Evolutionary conservation across 208 protist species (phyloP), one percentile per base, ranked within the genome.

Genomic region (Acanthamoeba culbertsoni): DNA sequence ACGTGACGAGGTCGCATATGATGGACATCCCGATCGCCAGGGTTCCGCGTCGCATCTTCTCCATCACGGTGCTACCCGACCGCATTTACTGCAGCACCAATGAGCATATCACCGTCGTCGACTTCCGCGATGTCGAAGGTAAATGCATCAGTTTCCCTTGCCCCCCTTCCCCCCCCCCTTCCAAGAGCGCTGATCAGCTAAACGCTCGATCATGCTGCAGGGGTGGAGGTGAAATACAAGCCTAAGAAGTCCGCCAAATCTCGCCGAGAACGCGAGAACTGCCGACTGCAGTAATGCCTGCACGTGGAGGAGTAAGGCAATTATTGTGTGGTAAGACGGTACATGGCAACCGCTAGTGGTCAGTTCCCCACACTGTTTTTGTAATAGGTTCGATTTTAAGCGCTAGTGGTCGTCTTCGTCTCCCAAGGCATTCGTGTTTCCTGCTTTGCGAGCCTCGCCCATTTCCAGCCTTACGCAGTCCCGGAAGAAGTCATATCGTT

Each of bases 401-500:
- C n/a, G n/a, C n/a, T 26, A 75, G 23, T 79, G 42, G 14, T 84
- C 73, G 43, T 84, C 73, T 37, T 55, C 73, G 73, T 55, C 37
- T 2, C 37, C 31, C 12, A 28, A n/a, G 73, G 7, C 8, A 14
- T 43, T 37, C 43, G 43, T 7, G 2, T 28, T 37, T 12, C 37
- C 45, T 1, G 26, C 35, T 37, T 73, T 84, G 73, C 73, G 40
- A 18, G 43, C 28, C 73, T 84, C 73, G 20, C 18, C 43, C 3
- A 28, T 28, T 43, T 84, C 73, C n/a, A 57, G 40, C 1, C 26
- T 57, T 37, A 35, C 31, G 33, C 73, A 84, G 42, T 84, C 31
- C 6, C 73, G 37, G 73, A 84, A 84, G 73, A 84, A 84, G 73
- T 84, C 42, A 43, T 84, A 84, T 84, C 73, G 73, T 43, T 84